Evolutionary conservation across 2,329 filamentous ascomycete genomes (phyloP), one percentile per base, ranked within the genome.

Genomic region (Rutstroemia sp.): DNA sequence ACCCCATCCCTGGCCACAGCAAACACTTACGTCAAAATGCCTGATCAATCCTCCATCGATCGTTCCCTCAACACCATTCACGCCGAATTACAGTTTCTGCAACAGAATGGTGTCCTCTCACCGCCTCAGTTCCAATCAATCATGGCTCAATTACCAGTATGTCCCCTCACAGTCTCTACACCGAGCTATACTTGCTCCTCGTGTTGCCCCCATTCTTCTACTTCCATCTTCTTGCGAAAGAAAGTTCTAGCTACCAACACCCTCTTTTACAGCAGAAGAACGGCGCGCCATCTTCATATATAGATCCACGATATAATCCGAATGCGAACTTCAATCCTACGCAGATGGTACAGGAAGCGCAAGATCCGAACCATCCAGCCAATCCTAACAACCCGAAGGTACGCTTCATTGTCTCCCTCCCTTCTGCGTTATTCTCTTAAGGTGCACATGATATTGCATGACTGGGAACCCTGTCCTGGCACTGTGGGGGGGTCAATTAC

Each of bases 61-160:
- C 63, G 62, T 37, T 68, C 64, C 37, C 51, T 68, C 27, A 61
- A 58, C 44, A 64, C 60, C 12, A 62, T 67, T 42, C 57, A 57
- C 9, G 66, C 63, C 0, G 62, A 64, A 46, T 52, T 62, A 9
- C 67, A 71, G 54, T 70, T 63, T 58, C 61, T 71, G 12, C 64
- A 67, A 44, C 66, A 67, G 30, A 60, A 59, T 16, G 66, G 65
- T 37, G 63, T 69, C 2, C 49, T 70, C 5, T 61, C 59, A 19
- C 61, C 62, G 1, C 58, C 64, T n/a, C 69, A 70, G 57, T 64
- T 68, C 25, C 59, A 69, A 38, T 65, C 63, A 7, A 71, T 70
- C 39, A 61, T 66, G 59, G 67, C 67, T 23, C 69, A 70, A 56
- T 57, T 70, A n/a, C 68, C 69, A 9, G 67, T 69, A 60, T 16